These are phyloP conservation scores for Dichotomopilus funicola DNA, from an alignment of 2,329 filamentous ascomycete species.

Conservation along the genomic window DNA sequence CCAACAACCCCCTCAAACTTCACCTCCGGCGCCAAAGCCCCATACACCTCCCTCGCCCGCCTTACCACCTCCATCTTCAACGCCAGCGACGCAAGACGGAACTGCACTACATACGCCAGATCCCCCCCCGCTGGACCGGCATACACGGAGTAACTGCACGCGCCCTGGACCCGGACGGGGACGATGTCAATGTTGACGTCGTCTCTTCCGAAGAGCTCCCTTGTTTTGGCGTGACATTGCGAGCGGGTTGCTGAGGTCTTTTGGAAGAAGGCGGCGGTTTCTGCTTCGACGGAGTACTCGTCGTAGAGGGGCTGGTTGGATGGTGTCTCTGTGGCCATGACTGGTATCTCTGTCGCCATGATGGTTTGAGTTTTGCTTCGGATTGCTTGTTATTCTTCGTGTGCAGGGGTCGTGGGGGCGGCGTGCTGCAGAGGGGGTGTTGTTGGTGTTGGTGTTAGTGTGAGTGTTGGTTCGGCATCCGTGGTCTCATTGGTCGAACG, in stretches of 20 bases:
- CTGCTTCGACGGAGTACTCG: background rate
- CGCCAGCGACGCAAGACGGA: background rate
- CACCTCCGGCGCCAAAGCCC: background rate
- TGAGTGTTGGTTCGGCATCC: no score
- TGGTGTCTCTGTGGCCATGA: no score
- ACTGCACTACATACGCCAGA: slow-evolving; percentile 1
- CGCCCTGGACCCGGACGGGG: background rate
- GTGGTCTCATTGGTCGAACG: background rate
- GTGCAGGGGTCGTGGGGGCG: no score
- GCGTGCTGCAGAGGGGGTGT: no score
- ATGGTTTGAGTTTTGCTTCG: no score
- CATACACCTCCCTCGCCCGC: background rate
- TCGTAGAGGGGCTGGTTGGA: no score
- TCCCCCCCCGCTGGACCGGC: background rate
- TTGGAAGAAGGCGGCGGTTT: background rate
- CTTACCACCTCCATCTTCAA: background rate
- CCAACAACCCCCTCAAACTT: background rate
- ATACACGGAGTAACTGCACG: background rate
- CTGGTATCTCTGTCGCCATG: no score
- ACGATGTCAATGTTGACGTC: background rate
- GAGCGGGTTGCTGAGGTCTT: background rate
- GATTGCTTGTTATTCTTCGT: no score
- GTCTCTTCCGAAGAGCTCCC: background rate
- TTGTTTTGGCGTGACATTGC: background rate
- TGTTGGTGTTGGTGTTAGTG: no score